These are phyloP conservation scores for Spathaspora passalidarum DNA, from an alignment of 805 yeast species.

Conservation along the genomic window DNA sequence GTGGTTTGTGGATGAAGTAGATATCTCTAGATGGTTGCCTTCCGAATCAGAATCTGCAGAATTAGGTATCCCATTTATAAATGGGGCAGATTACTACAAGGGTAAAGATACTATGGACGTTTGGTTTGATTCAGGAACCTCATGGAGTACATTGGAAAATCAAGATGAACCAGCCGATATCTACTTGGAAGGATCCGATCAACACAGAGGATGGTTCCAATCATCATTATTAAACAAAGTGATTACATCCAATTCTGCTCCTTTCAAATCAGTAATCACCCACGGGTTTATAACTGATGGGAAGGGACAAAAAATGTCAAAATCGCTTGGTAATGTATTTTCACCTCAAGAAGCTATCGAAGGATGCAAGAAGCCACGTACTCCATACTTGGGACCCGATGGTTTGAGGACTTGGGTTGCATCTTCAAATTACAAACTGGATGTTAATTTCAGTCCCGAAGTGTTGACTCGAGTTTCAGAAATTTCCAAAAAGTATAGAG, in stretches of 20 bases:
- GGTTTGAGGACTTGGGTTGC: conserved; percentile 92
- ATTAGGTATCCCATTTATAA: neutral
- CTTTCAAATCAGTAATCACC: conserved; percentile 74
- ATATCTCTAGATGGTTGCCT: conserved; percentile 74
- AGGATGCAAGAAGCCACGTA: conserved; percentile 46
- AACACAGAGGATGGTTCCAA: conserved; percentile 99
- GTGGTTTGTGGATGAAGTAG: conserved; percentile 67
- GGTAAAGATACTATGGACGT: conserved; percentile 96
- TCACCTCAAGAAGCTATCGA: conserved; percentile 64
- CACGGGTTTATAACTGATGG: conserved; percentile 93
- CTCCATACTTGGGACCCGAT: conserved; percentile 78
- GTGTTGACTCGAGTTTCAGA: conserved; percentile 76
- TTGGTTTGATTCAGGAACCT: conserved; percentile 97
- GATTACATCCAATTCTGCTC: conserved; percentile 46
- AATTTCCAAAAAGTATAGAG: conserved; percentile 73
- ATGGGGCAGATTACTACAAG: conserved; percentile 38
- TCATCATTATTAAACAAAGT: conserved; percentile 82
- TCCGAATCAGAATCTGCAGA: conserved; percentile 30
- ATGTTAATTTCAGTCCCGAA: conserved; percentile 70
- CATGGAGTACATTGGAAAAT: conserved; percentile 67
- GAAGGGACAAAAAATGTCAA: conserved; percentile 88
- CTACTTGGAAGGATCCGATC: conserved; percentile 97
- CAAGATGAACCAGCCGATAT: conserved; percentile 57
- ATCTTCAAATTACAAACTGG: conserved; percentile 80
- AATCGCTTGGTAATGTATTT: conserved; percentile 82